These are phyloP conservation scores for Trichosporon coremiiforme DNA, from an alignment of 1,284 basidiomycete genomes.

Conservation along the genomic window DNA sequence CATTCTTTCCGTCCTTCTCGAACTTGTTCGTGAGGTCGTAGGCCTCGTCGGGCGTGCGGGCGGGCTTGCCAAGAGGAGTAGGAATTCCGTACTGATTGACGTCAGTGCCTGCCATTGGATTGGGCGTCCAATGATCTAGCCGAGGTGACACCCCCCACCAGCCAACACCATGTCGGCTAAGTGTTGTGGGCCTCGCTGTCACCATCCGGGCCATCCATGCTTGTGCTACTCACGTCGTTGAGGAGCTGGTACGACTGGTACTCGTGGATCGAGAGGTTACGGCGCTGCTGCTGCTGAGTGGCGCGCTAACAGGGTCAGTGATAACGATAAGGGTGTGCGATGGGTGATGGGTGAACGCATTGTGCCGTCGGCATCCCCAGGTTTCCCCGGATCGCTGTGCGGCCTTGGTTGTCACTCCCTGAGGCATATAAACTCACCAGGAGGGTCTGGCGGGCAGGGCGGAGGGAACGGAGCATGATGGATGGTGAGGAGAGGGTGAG, in stretches of 20 bases:
- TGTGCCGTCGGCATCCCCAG: constrained; percentile 14
- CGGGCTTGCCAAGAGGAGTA: constrained; percentile 88
- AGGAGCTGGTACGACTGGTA: constrained; percentile 94
- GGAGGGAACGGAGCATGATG: constrained; percentile 14
- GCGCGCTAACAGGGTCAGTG: constrained; percentile 22
- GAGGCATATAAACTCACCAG: constrained; percentile 4
- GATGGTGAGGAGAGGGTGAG: constrained; percentile 1
- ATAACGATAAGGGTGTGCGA: constrained; percentile 21
- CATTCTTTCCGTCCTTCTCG: constrained; percentile 68
- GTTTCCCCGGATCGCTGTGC: constrained; percentile 15
- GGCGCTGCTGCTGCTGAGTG: constrained; percentile 50
- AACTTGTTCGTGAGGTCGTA: constrained; percentile 85
- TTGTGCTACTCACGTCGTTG: constrained; percentile 71
- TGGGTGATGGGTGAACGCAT: constrained; percentile 9
- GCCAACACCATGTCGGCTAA: background rate
- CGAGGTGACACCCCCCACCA: constrained; percentile 5
- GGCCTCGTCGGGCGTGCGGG: constrained; percentile 87
- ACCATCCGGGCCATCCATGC: background rate
- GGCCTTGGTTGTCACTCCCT: background rate
- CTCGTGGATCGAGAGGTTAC: constrained; percentile 96
- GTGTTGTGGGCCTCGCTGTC: background rate
- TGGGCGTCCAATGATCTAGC: constrained; percentile 2
- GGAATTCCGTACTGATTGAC: constrained; percentile 81
- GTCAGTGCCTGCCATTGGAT: constrained; percentile 2
- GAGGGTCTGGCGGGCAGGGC: constrained; percentile 12